Evolutionary conservation across 1,139 yeast species (phyloP).

Genomic region (Kodamaea sp.): DNA sequence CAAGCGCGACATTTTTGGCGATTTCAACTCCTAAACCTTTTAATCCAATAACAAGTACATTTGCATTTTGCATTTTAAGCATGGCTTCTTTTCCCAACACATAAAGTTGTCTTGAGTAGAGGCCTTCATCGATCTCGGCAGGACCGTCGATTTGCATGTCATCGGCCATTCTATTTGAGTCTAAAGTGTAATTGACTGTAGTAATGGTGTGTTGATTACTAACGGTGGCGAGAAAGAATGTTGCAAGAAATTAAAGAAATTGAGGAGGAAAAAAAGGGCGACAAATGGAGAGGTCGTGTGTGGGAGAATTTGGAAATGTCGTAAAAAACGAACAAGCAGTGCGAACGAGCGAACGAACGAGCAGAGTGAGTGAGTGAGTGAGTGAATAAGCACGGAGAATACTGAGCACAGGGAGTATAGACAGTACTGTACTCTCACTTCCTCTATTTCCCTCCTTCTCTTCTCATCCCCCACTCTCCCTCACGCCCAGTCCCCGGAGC

Average conservation of each 20-base stretch:
- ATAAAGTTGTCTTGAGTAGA: constrained; percentile 93
- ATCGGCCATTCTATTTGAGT: constrained; percentile 19
- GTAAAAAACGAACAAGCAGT: no score
- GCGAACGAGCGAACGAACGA: no score
- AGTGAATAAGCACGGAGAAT: no score
- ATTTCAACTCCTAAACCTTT: constrained; percentile 93
- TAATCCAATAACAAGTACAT: constrained; percentile 81
- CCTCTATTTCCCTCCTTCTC: no score
- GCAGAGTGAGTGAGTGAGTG: no score
- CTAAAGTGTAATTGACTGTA: not conserved
- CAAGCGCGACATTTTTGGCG: constrained; percentile 93
- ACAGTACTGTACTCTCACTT: no score
- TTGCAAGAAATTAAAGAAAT: not conserved
- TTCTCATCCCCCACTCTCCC: no score
- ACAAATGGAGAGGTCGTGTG: no score
- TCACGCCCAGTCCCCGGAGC: no score
- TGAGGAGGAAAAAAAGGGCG: no score
- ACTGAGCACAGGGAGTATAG: no score
- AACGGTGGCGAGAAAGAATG: not conserved
- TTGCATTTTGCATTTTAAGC: constrained; percentile 93
- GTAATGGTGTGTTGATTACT: not conserved
- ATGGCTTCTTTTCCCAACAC: constrained; percentile 95
- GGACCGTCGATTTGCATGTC: constrained; percentile 56
- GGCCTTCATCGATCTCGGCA: constrained; percentile 78
- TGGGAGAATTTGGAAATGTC: no score